Evolutionary conservation across 176 grass and related monocot genomes (phyloP), one percentile per base, ranked within the genome.

Genomic region (Oropetium thomaeum): DNA sequence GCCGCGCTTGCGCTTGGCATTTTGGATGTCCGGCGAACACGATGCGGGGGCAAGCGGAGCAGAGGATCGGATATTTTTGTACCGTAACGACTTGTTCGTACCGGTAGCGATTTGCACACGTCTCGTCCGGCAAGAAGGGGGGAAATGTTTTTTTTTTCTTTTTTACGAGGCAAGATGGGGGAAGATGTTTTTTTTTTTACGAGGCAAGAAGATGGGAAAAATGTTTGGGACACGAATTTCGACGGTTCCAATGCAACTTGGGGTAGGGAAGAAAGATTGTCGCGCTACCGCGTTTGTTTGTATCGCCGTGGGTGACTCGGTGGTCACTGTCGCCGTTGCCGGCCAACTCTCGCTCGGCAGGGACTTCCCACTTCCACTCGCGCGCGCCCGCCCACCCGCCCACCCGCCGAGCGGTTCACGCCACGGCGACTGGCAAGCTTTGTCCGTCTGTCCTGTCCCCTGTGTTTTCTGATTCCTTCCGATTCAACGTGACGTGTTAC

Each of bases 21-120:
- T 73, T 79, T 73, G n/a, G n/a, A n/a, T n/a, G 69, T 57, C 75
- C 75, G 83, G 75, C 49, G 61, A 85, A 10, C 48, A 49, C 76
- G 68, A 79, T 58, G 54, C 14, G 44, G 44, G 22, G 1, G 44
- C 16, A 16, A 7, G 9, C 43, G 14, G 34, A 41, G 32, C 3
- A n/a, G 19, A 40, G n/a, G n/a, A n/a, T n/a, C n/a, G n/a, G n/a
- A n/a, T n/a, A n/a, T n/a, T n/a, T n/a, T 49, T 67, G 82, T 23
- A 64, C 7, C 14, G 44, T 11, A n/a, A 27, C 70, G 80, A 14
- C 67, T 30, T 39, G 68, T 72, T 47, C 69, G 6, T 20, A 20
- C 51, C 83, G 25, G 4, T 5, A 7, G 17, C 17, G 25, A 30
- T 39, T 40, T 23, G 12, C 10, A 0, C 26, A 17, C 69, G 7